phyloP scores from a whole-genome alignment of 1,139 yeast genomes.

The Hemisphaericaspora lyxosophila region DNA sequence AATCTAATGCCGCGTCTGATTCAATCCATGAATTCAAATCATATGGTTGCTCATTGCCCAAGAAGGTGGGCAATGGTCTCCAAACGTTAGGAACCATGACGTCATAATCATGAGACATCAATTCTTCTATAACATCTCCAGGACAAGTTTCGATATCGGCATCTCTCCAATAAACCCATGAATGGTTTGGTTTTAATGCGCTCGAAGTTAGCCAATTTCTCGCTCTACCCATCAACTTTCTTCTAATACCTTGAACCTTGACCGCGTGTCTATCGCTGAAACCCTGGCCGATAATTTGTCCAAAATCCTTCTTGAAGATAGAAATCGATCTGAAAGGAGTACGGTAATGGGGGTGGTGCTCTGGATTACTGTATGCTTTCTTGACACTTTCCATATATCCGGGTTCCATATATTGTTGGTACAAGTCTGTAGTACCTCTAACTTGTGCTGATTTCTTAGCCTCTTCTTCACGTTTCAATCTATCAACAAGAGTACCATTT shows the following conservation, averaged over 20 bases:
- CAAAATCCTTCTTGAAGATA: slow-evolving; percentile 80
- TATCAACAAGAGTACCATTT: slow-evolving; percentile 61
- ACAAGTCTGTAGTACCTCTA: slow-evolving; percentile 59
- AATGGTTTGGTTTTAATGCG: slow-evolving; percentile 79
- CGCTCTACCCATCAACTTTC: slow-evolving; percentile 88
- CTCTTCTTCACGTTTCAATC: slow-evolving; percentile 44
- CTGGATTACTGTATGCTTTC: slow-evolving; percentile 61
- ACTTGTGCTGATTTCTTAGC: slow-evolving; percentile 25
- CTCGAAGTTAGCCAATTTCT: slow-evolving; percentile 81
- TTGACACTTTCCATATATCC: slow-evolving; percentile 58
- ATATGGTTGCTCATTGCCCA: slow-evolving; percentile 79
- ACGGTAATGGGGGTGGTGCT: slow-evolving; percentile 57
- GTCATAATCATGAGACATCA: slow-evolving; percentile 73
- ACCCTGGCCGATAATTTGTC: slow-evolving; percentile 83
- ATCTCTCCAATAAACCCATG: slow-evolving; percentile 96
- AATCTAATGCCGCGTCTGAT: slow-evolving; percentile 64
- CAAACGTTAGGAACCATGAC: slow-evolving; percentile 89
- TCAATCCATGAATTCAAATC: slow-evolving; percentile 91
- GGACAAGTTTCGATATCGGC: slow-evolving; percentile 87
- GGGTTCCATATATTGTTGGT: slow-evolving; percentile 67
- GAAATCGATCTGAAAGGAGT: slow-evolving; percentile 77
- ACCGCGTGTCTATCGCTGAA: slow-evolving; percentile 88
- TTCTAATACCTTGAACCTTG: slow-evolving; percentile 82
- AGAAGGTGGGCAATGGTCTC: slow-evolving; percentile 79
- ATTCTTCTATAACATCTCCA: slow-evolving; percentile 71